Evolutionary conservation across 2,329 filamentous ascomycete genomes (phyloP).

Genomic region (Zarea fungicola): DNA sequence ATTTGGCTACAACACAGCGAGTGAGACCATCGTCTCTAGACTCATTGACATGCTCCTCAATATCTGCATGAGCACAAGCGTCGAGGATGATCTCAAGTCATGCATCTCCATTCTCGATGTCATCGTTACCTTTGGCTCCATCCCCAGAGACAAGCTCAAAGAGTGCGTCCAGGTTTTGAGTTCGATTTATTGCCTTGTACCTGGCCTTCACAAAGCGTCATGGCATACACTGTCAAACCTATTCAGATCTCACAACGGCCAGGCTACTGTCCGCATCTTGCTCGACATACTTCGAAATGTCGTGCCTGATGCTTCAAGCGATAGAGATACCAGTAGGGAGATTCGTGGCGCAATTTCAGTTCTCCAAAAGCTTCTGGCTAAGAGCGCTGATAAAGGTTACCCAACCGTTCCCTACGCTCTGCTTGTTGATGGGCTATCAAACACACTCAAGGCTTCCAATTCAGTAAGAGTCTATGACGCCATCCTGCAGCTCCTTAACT

Average conservation of each 20-base stretch:
- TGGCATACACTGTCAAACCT: constrained; percentile 69
- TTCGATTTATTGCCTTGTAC: constrained; percentile 64
- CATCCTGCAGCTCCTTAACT: constrained; percentile 49
- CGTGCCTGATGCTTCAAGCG: constrained; percentile 38
- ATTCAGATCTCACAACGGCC: constrained; percentile 68
- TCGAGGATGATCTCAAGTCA: constrained; percentile 58
- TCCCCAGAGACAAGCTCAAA: constrained; percentile 58
- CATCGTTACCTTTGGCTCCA: constrained; percentile 65
- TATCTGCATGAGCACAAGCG: constrained; percentile 64
- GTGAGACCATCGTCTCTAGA: constrained; percentile 54
- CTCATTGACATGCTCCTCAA: constrained; percentile 58
- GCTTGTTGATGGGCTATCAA: constrained; percentile 52
- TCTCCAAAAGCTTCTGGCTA: constrained; percentile 57
- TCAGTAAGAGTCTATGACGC: constrained; percentile 42
- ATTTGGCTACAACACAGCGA: constrained; percentile 67
- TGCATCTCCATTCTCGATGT: constrained; percentile 65
- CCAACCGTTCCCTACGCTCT: constrained; percentile 54
- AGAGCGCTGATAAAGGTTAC: constrained; percentile 54
- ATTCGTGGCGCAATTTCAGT: constrained; percentile 60
- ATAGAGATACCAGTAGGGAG: constrained; percentile 49
- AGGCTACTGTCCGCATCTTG: constrained; percentile 60
- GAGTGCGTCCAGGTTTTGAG: constrained; percentile 66
- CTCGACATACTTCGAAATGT: constrained; percentile 55
- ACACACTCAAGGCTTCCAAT: constrained; percentile 40
- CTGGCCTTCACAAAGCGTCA: constrained; percentile 53